Conservation (phyloP, 495 filamentous ascomycete species). For the Sporormia fimetaria region DNA sequence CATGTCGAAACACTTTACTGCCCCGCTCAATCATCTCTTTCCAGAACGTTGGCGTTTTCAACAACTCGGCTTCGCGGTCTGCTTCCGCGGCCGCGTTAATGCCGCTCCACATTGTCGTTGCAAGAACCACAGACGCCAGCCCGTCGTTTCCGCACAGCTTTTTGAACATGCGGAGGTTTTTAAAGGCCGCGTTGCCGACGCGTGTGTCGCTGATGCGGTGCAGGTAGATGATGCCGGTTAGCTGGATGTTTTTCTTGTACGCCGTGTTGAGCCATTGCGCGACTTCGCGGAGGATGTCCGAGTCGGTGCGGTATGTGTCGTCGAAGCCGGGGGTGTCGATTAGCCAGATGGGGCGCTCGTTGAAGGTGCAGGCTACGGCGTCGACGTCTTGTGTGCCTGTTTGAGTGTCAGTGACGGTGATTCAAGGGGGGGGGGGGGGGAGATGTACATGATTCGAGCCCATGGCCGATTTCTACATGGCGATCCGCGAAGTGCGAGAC, state of each 20-base stretch:
- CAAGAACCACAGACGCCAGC: constrained; percentile 8
- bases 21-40: constrained; percentile 16
- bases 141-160: constrained; percentile 10
- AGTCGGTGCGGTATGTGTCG: constrained; percentile 6
- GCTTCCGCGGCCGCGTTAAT: constrained; percentile 5
- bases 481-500: constrained; percentile 8
- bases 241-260: constrained; percentile 1
- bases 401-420: neutral
- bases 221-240: constrained; percentile 14
- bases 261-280: constrained; percentile 6
- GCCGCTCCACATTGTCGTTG: constrained; percentile 12
- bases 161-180: constrained; percentile 14
- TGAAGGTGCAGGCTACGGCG: constrained; percentile 6
- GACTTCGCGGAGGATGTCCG: constrained; percentile 7
- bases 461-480: constrained; percentile 4
- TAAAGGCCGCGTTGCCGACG: neutral
- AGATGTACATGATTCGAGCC: constrained; percentile 12
- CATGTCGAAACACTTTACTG: constrained; percentile 9
- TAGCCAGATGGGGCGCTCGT: constrained; percentile 3
- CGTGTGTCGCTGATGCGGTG: constrained; percentile 7
- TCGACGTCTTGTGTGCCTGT: constrained; percentile 8
- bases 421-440: neutral
- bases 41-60: constrained; percentile 27
- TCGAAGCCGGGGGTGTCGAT: constrained; percentile 15
- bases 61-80: constrained; percentile 6